phyloP scores from a whole-genome alignment of 140 eudicot species.

The Stevia rebaudiana region DNA sequence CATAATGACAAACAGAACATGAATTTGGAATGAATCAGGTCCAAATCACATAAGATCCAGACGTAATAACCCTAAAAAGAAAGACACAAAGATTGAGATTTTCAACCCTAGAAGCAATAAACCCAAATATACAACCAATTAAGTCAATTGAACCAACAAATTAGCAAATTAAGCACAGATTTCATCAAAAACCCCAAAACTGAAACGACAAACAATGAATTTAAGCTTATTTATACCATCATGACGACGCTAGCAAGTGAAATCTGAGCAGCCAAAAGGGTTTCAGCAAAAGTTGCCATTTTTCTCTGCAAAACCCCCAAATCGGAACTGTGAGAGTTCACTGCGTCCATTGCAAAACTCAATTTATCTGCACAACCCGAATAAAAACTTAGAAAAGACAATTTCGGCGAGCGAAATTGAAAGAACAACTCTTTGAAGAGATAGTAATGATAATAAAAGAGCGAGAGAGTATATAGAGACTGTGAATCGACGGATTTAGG shows the following conservation, averaged over 20 bases:
- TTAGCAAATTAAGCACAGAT: constrained; percentile 7
- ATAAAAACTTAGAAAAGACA: neutral
- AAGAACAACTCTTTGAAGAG: neutral
- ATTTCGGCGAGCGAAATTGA: neutral
- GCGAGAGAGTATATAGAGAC: constrained; percentile 8
- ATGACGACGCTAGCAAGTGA: constrained; percentile 51
- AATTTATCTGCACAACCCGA: neutral
- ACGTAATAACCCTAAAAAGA: neutral
- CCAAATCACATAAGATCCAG: constrained; percentile 11
- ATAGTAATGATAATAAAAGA: neutral
- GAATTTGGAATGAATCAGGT: neutral
- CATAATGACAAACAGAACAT: constrained; percentile 7
- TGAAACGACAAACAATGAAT: neutral
- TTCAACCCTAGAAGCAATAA: constrained; percentile 11
- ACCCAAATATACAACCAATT: neutral
- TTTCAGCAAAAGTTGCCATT: constrained; percentile 33
- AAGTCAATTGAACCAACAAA: constrained; percentile 7
- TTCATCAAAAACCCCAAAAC: neutral
- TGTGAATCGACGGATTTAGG: constrained; percentile 12
- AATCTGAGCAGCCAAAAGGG: constrained; percentile 60
- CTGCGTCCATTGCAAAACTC: constrained; percentile 42
- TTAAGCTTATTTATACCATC: constrained; percentile 36
- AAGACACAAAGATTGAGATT: neutral
- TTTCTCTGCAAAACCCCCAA: constrained; percentile 30
- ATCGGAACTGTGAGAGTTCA: constrained; percentile 29